These are phyloP conservation scores for Diplodia mutila DNA, from an alignment of 2,329 filamentous ascomycete species.

Conservation along the genomic window DNA sequence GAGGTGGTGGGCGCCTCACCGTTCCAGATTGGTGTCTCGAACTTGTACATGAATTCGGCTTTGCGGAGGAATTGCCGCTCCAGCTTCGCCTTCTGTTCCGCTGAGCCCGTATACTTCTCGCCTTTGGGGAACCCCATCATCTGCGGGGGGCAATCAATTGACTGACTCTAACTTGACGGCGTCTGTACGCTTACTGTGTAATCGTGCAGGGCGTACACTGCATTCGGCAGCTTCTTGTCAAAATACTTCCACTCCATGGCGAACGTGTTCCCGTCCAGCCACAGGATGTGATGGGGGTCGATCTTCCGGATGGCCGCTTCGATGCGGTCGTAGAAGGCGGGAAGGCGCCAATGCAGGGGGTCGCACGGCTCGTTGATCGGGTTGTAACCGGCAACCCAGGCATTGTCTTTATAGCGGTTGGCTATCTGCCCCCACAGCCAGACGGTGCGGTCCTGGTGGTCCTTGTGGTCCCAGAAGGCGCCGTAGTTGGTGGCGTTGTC, in stretches of 20 bases:
- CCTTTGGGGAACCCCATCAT: conserved; percentile 54
- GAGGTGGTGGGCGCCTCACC: background rate
- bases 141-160: background rate
- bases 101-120: conserved; percentile 48
- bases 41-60: conserved; percentile 50
- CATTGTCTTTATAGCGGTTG: conserved; percentile 40
- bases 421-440: conserved; percentile 56
- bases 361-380: conserved; percentile 58
- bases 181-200: conserved; percentile 43
- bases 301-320: conserved; percentile 52
- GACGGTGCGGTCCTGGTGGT: conserved; percentile 55
- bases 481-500: conserved; percentile 46
- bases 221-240: conserved; percentile 42
- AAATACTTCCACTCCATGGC: conserved; percentile 50
- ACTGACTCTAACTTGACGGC: too few species aligned
- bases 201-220: conserved; percentile 59
- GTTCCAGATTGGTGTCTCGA: conserved; percentile 55
- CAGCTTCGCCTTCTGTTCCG: conserved; percentile 50
- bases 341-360: conserved; percentile 51
- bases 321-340: conserved; percentile 51
- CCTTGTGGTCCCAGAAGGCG: conserved; percentile 56
- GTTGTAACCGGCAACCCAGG: conserved; percentile 56
- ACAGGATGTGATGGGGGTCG: conserved; percentile 54
- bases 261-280: conserved; percentile 43
- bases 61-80: conserved; percentile 52